Evolutionary conservation across 768 basidiomycete genomes (phyloP).

Genomic region (Paxillus involutus): DNA sequence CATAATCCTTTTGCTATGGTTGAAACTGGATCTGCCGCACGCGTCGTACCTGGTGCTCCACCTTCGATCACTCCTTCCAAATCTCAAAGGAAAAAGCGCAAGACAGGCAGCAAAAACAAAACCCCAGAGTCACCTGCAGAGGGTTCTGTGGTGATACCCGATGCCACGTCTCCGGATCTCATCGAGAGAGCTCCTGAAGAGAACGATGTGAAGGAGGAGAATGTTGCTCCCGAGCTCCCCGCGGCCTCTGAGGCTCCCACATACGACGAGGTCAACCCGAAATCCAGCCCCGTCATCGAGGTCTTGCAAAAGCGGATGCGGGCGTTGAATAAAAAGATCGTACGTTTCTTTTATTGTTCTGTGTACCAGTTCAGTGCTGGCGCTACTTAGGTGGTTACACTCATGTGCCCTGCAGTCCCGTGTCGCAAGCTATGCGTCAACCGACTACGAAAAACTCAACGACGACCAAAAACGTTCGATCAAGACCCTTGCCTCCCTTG

Average conservation of each 20-base stretch:
- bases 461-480: slow-evolving; percentile 82
- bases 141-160: slow-evolving; percentile 39
- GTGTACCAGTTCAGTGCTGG: slow-evolving; percentile 1
- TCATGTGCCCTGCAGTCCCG: slow-evolving; percentile 51
- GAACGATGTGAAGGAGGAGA: slow-evolving; percentile 46
- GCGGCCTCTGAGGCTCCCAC: slow-evolving; percentile 39
- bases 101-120: slow-evolving; percentile 49
- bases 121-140: slow-evolving; percentile 47
- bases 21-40: slow-evolving; percentile 35
- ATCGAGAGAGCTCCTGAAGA: slow-evolving; percentile 52
- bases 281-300: slow-evolving; percentile 72
- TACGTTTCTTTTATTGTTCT: slow-evolving; percentile 36
- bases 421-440: slow-evolving; percentile 68
- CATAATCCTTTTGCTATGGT: slow-evolving; percentile 28
- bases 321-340: slow-evolving; percentile 80
- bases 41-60: slow-evolving; percentile 78
- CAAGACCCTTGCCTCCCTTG: slow-evolving; percentile 71
- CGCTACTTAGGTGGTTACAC: slow-evolving; percentile 9
- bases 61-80: slow-evolving; percentile 60
- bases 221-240: slow-evolving; percentile 46
- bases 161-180: slow-evolving; percentile 44
- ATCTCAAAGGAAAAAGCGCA: slow-evolving; percentile 68
- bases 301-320: slow-evolving; percentile 79
- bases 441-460: slow-evolving; percentile 71
- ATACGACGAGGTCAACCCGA: slow-evolving; percentile 46